Conservation (phyloP, 352 stramenopile genomes). For the Pythium periplocum region DNA sequence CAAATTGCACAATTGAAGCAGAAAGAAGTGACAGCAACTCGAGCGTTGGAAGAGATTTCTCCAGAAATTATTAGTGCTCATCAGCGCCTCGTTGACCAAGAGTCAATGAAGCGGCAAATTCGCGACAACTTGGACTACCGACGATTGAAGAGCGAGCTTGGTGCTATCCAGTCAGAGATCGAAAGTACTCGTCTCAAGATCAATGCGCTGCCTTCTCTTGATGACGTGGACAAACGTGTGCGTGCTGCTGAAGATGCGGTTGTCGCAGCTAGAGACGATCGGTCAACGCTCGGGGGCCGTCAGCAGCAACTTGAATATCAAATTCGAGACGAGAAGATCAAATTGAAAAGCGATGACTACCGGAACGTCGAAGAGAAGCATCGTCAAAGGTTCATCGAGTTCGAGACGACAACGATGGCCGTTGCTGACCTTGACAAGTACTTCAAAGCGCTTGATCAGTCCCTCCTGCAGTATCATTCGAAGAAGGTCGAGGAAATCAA, state of each 20-base stretch:
- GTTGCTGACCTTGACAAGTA: conserved; percentile 98
- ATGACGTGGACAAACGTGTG: conserved; percentile 48
- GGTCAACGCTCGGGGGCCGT: conserved; percentile 38
- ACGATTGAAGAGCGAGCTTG: conserved; percentile 39
- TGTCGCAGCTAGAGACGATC: conserved; percentile 24
- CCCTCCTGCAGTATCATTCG: conserved; percentile 96
- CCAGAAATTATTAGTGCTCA: conserved; percentile 40
- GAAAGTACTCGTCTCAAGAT: conserved; percentile 40
- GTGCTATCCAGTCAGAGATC: conserved; percentile 30
- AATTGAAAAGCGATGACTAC: conserved; percentile 70
- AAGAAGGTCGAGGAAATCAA: conserved; percentile 99
- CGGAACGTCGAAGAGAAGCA: conserved; percentile 93
- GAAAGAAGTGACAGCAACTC: conserved; percentile 26
- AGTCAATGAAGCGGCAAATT: conserved; percentile 66
- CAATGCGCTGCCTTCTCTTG: conserved; percentile 33
- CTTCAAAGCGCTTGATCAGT: conserved; percentile 93
- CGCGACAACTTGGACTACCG: conserved; percentile 77
- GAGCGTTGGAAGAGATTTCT: conserved; percentile 36
- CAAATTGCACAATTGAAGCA: conserved; percentile 40
- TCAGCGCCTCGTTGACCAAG: conserved; percentile 36
- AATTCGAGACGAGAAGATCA: conserved; percentile 57
- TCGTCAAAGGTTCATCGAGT: conserved; percentile 92
- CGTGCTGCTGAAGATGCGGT: conserved; percentile 24
- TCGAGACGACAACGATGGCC: conserved; percentile 94
- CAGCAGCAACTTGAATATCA: conserved; percentile 47